Base-by-base conservation (phyloP, 1,139 yeast species). In the Geotrichum siamense region DNA sequence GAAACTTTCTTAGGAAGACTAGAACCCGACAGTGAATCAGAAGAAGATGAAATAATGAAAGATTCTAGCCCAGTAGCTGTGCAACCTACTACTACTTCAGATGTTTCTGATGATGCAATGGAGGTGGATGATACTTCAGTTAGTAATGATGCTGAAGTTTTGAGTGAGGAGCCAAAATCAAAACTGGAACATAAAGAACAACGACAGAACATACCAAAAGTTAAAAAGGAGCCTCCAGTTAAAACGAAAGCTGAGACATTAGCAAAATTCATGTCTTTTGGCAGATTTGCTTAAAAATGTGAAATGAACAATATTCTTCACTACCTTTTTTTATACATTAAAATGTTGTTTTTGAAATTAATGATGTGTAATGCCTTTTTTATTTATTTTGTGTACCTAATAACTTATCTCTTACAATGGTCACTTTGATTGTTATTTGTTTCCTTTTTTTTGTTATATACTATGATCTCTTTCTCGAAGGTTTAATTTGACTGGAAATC, bases 221-320 rank as follows among this genome's bases (percentile, higher is more conserved):
- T 8, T 3, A 33, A 19, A 33, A 22, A 33, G 31, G n/a, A 16
- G n/a, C 30, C 5, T 21, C 36, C 33, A 26, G 16, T 17, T n/a
- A 8, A 26, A 19, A 20, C 19, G 16, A 42, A 44, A 28, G 43
- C 45, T 30, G 53, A 54, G 26, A 53, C 47, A 34, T 38, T 53
- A 27, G 46, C 52, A 38, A 53, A 53, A 44, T 53, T 48, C 43
- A 43, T 53, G 28, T 53, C 53, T 16, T 33, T 52, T 15, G 49
- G 55, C 38, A 28, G 56, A 44, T 53, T 53, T 41, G 37, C 34
- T 6, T 30, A n/a, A 30, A n/a, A n/a, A n/a, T n/a, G n/a, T n/a
- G n/a, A n/a, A n/a, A n/a, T n/a, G n/a, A n/a, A n/a, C n/a, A n/a
- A n/a, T n/a, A n/a, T n/a, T n/a, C n/a, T n/a, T n/a, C n/a, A n/a